A percentile compares a stretch with the other conserved stretches of the same genome.
Evolutionary conservation across 2,329 filamentous ascomycete species (phyloP).

Genomic region (Chaetomium sp.): DNA sequence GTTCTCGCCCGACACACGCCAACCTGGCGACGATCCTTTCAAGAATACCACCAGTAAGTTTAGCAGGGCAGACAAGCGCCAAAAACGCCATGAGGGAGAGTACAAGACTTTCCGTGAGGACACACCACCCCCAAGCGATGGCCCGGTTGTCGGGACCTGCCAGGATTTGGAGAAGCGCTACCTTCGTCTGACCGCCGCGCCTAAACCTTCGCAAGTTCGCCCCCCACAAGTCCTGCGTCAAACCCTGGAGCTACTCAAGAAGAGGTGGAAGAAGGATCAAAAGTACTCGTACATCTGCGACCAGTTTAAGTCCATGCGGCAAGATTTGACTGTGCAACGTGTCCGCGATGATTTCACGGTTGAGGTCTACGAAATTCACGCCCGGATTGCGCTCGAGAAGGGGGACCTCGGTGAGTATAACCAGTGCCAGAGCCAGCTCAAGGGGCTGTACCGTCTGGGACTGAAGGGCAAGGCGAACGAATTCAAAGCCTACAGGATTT

Average conservation of each 20-base stretch:
- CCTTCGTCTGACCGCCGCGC: constrained; percentile 84
- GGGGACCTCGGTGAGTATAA: constrained; percentile 99
- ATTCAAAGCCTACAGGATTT: constrained; percentile 98
- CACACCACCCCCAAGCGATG: constrained; percentile 50
- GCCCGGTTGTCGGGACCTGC: constrained; percentile 80
- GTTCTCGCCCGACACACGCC: constrained; percentile 45
- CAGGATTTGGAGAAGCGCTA: constrained; percentile 87
- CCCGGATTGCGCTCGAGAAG: constrained; percentile 94
- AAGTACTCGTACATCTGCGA: constrained; percentile 98
- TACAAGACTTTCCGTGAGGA: constrained; percentile 53
- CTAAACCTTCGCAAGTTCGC: constrained; percentile 81
- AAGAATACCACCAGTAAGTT: constrained; percentile 71
- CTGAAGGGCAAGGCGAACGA: constrained; percentile 86
- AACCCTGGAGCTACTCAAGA: constrained; percentile 81
- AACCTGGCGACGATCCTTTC: constrained; percentile 35
- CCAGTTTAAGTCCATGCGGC: constrained; percentile 96
- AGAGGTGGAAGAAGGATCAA: constrained; percentile 87
- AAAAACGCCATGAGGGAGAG: constrained; percentile 72
- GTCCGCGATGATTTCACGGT: constrained; percentile 97
- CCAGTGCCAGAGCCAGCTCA: constrained; percentile 97
- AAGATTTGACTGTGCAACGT: constrained; percentile 96
- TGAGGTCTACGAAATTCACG: constrained; percentile 93
- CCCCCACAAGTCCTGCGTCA: constrained; percentile 73
- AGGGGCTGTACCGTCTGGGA: constrained; percentile 80
- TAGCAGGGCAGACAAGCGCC: constrained; percentile 79